Evolutionary conservation across 176 grass and related monocot genomes (phyloP), one percentile per base, ranked within the genome.

Genomic region (Rhynchospora breviuscula): DNA sequence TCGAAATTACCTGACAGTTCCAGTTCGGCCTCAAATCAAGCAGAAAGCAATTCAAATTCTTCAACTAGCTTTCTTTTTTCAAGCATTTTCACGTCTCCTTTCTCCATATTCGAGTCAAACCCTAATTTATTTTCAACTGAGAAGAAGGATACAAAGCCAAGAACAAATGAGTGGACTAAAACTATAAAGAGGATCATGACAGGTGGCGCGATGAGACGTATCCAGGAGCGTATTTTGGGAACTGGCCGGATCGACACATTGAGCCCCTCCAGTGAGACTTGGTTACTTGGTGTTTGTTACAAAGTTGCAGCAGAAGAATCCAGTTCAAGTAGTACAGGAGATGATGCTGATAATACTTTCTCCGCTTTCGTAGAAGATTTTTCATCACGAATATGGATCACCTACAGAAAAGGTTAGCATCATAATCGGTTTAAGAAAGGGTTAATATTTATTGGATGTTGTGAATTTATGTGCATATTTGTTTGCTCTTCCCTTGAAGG

Each of bases 221-320:
- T 99, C 44, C 89, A 96, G 5, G 93, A 94, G 1, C 86, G 83
- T 26, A 48, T 69, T 67, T 82, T 69, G 86, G 91, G 80, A 22
- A 86, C 85, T 11, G 86, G 70, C 62, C 67, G 81, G 46, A 59
- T 53, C 44, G 85, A 87, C n/a, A 63, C 88, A 44, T 72, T 90
- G 29, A 90, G 85, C 85, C 79, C 81, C n/a, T 72, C 87, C 8
- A 74, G 73, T 45, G 91, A 96, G 19, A 91, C 93, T 8, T 96
- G 93, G 97, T 78, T 99, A 86, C 97, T 99, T 54, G 97, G 97
- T 10, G 91, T 86, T 85, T 90, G 93, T 65, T 99, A 99, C 44
- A 93, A 84, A 80, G 56, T 87, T 26, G 79, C 87, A 9, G 19
- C 72, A 0, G 91, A 85, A 53, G 89, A 88, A 75, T 91, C 85